Percentiles rank a stretch among this genome's conserved stretches.
These are phyloP conservation scores for Russula griseocarnosa DNA, from an alignment of 768 basidiomycete species.

Conservation along the genomic window DNA sequence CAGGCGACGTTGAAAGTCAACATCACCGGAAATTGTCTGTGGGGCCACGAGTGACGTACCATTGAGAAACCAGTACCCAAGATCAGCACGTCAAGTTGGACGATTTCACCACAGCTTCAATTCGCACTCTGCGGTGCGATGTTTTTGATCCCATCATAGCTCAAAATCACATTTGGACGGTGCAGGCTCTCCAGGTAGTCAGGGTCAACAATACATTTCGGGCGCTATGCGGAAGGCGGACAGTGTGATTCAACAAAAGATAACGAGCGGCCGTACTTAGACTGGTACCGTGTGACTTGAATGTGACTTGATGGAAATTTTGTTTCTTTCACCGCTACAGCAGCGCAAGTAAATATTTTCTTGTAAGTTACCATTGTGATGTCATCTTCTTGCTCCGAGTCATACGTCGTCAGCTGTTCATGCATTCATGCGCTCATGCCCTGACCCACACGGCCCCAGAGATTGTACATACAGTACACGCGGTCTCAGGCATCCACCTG, in stretches of 20 bases:
- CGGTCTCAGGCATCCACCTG: too few relatives aligned
- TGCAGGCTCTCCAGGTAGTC: constrained; percentile 52
- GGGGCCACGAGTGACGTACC: constrained; percentile 34
- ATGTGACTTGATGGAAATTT: too few relatives aligned
- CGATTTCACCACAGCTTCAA: constrained; percentile 46
- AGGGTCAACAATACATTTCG: constrained; percentile 61
- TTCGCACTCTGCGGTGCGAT: constrained; percentile 46
- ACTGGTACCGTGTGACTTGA: too few relatives aligned
- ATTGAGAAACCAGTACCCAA: constrained; percentile 53
- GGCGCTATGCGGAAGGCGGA: constrained; percentile 42
- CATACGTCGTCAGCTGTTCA: too few relatives aligned
- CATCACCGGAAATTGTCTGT: constrained; percentile 1
- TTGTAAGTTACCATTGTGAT: too few relatives aligned
- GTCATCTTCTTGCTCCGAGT: too few relatives aligned
- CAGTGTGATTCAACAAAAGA: not conserved
- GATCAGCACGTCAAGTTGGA: constrained; percentile 55
- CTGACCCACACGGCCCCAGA: too few relatives aligned
- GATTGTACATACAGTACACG: too few relatives aligned
- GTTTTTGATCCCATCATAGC: constrained; percentile 48
- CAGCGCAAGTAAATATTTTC: too few relatives aligned
- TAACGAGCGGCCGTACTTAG: constrained; percentile 37
- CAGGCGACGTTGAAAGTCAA: constrained; percentile 7
- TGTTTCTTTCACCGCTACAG: too few relatives aligned
- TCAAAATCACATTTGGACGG: constrained; percentile 49
- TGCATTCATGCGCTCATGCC: too few relatives aligned